phyloP scores from a whole-genome alignment of 1,139 yeast species.

The Diutina mesorugosa region DNA sequence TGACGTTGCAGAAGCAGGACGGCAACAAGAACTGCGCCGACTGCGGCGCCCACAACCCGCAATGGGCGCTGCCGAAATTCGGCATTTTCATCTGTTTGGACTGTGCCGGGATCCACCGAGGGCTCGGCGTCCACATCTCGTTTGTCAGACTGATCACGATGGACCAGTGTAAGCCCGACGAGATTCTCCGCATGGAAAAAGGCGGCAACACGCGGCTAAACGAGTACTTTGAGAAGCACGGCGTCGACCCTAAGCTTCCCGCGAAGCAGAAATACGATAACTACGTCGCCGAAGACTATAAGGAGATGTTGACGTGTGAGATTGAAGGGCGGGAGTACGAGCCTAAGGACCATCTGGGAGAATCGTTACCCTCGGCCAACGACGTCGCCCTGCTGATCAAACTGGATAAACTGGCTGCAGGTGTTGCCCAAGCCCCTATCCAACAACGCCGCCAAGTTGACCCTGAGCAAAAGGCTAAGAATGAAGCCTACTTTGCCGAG shows the following conservation, averaged over 20 bases:
- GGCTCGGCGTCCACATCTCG: slow-evolving; percentile 92
- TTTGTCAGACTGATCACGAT: slow-evolving; percentile 93
- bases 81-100: slow-evolving; percentile 94
- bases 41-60: slow-evolving; percentile 92
- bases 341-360: slow-evolving; percentile 51
- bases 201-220: slow-evolving; percentile 85
- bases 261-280: slow-evolving; percentile 73
- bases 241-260: slow-evolving; percentile 53
- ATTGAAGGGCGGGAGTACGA: slow-evolving; percentile 65
- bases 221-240: slow-evolving; percentile 56
- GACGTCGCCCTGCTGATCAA: slow-evolving; percentile 8
- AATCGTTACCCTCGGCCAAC: slow-evolving; percentile 23
- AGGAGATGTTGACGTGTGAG: slow-evolving; percentile 62
- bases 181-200: slow-evolving; percentile 77
- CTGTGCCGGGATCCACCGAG: slow-evolving; percentile 95
- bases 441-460: background rate
- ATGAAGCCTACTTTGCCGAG: slow-evolving; percentile 72
- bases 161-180: slow-evolving; percentile 95
- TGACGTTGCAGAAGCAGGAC: slow-evolving; percentile 69
- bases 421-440: background rate
- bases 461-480: slow-evolving; percentile 18
- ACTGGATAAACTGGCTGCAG: background rate
- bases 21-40: slow-evolving; percentile 86
- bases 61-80: slow-evolving; percentile 98
- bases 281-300: slow-evolving; percentile 88